Base-by-base conservation (phyloP, 176 grass and related monocot genomes). In the Poa annua region DNA sequence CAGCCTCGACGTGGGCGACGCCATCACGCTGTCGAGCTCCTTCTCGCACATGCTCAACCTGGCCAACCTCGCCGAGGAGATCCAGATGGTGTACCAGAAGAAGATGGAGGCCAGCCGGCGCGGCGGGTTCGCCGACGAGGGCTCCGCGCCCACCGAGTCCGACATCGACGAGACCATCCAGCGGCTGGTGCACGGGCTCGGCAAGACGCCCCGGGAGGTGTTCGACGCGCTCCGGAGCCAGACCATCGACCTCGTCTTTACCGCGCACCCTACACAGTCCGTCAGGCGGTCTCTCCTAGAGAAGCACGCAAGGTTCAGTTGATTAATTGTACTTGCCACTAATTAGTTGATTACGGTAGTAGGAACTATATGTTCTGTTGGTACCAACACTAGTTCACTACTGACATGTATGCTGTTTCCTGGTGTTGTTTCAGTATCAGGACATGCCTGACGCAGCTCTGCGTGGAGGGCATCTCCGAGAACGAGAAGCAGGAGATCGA, bases 11-110 rank as follows among this genome's bases (percentile, higher is more conserved):
- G 86, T 85, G 4, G 89, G 84, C 12, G 94, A 93, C 77, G 76
- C 94, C 35, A 91, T 96, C 75, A 82, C 89, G 52, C 67, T 93
- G 38, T 77, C 91, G 3, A 91, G 91, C 71, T 96, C 94, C 9
- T 89, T 91, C 81, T 96, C 94, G 45, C 91, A 96, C 84, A 96
- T 96, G 94, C 91, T 96, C 70, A 93, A 91, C 84, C 80, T 93
- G 53, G 94, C 90, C 69, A 91, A 96, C 78, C 55, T 96, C 73
- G 94, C 94, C 16, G 94, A 96, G 85, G 94, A 93, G 87, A 81
- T 91, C 14, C 91, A 96, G 87, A 96, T 96, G 36, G 94, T 87
- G 17, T 54, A 87, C 59, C 78, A 84, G 80, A 89, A 87, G 65
- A 91, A 91, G 84, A 62, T 84, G n/a, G 44, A 60, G 54, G 16